phyloP scores from a whole-genome alignment of 2,329 filamentous ascomycete genomes.

The Rachicladosporium sp. region DNA sequence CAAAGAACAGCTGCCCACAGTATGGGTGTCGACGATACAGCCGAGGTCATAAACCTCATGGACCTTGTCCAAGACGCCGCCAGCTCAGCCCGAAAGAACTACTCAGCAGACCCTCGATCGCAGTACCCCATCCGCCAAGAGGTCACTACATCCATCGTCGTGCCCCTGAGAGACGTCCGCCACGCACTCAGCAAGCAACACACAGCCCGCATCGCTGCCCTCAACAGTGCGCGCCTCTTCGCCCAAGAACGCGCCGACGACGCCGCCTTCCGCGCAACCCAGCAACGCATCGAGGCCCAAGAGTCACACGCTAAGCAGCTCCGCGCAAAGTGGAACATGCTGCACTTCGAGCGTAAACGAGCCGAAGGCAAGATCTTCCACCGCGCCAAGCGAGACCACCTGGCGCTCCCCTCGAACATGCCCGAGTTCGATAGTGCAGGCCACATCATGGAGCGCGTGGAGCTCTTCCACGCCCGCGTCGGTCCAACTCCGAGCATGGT shows the following conservation, averaged over 20 bases:
- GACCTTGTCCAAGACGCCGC: too few species aligned
- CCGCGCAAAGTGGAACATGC: slow-evolving; percentile 11
- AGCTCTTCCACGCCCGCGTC: slow-evolving; percentile 21
- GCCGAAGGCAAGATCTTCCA: slow-evolving; percentile 9
- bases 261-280: slow-evolving; percentile 2
- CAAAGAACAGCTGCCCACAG: too few species aligned
- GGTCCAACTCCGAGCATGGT: slow-evolving; percentile 16
- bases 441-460: slow-evolving; percentile 25
- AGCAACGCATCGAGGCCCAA: not conserved
- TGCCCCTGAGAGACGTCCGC: too few species aligned
- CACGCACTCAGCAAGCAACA: too few species aligned
- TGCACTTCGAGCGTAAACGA: slow-evolving; percentile 13
- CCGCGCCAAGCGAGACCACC: slow-evolving; percentile 11
- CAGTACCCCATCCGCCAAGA: too few species aligned
- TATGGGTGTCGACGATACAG: too few species aligned
- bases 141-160: too few species aligned
- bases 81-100: too few species aligned
- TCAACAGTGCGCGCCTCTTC: not conserved
- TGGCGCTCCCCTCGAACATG: slow-evolving; percentile 7
- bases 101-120: too few species aligned
- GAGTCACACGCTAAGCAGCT: slow-evolving; percentile 1
- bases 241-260: not conserved
- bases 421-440: slow-evolving; percentile 28
- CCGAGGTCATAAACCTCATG: too few species aligned
- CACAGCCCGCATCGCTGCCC: too few species aligned